Percentiles rank a stretch among this genome's conserved stretches.
These are phyloP conservation scores for Solanum chacoense DNA, from an alignment of 305 asterid species.

Conservation along the genomic window DNA sequence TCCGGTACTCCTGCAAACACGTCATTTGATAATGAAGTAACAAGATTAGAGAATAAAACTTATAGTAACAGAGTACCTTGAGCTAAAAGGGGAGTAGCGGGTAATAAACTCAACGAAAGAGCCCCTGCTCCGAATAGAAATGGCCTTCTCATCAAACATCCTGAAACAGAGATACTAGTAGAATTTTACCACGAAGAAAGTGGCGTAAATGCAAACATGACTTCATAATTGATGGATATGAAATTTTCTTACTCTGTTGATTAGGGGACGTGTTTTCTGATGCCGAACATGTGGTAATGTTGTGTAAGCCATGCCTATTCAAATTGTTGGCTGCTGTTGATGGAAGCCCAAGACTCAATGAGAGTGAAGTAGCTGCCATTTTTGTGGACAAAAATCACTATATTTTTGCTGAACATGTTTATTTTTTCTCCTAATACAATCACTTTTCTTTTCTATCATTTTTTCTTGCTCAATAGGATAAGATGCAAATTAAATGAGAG, in stretches of 20 bases:
- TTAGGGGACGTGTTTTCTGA: not conserved
- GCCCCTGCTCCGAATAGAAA: slow-evolving; percentile 55
- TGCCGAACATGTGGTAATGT: slow-evolving; percentile 9
- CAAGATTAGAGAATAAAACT: not conserved
- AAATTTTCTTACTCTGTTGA: not conserved
- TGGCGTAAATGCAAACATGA: not conserved
- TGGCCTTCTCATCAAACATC: slow-evolving; percentile 38
- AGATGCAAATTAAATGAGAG: not conserved
- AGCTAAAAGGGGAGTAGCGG: slow-evolving; percentile 42
- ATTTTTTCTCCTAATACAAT: not conserved
- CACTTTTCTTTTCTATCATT: not conserved
- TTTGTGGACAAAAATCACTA: not conserved
- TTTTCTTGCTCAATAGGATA: not conserved
- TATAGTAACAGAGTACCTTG: slow-evolving; percentile 32
- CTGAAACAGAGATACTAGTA: slow-evolving; percentile 15
- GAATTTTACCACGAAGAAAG: not conserved
- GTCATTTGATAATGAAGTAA: not conserved
- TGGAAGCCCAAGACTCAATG: slow-evolving; percentile 14
- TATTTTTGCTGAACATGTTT: not conserved
- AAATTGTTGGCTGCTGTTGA: not conserved
- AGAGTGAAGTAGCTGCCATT: slow-evolving; percentile 25
- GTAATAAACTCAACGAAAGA: slow-evolving; percentile 23
- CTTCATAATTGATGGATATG: not conserved
- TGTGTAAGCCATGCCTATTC: not conserved
- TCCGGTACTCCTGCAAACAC: slow-evolving; percentile 37